A percentile compares a stretch with the other conserved stretches of the same genome.
Conservation (phyloP, 2,329 filamentous ascomycete genomes). For the Neofusicoccum cordaticola region DNA sequence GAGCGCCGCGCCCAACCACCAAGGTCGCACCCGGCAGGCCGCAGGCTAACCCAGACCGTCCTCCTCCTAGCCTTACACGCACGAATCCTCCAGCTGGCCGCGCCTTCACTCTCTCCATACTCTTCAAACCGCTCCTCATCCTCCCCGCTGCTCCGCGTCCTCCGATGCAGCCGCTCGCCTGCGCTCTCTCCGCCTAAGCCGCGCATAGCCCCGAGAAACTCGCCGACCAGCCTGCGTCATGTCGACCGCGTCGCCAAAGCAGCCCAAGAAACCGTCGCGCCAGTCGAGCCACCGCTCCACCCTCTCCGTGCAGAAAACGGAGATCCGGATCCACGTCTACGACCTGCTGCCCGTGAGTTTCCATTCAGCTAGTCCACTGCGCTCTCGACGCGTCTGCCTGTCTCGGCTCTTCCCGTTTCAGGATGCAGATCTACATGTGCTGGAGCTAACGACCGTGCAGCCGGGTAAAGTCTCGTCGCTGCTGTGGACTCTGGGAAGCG, state of each 20-base stretch:
- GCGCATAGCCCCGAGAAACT: slow-evolving; percentile 11
- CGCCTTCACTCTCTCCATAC: neutral
- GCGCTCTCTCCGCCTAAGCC: slow-evolving; percentile 10
- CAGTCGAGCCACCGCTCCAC: slow-evolving; percentile 59
- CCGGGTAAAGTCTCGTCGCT: slow-evolving; percentile 72
- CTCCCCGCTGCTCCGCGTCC: neutral
- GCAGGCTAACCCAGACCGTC: slow-evolving; percentile 12
- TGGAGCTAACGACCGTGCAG: slow-evolving; percentile 37
- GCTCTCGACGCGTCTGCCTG: neutral
- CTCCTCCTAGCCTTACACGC: slow-evolving; percentile 5
- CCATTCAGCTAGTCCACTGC: neutral
- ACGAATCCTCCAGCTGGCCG: neutral
- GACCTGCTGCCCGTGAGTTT: slow-evolving; percentile 66
- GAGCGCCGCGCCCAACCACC: slow-evolving; percentile 14
- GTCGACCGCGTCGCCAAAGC: slow-evolving; percentile 3
- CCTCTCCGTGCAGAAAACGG: slow-evolving; percentile 67
- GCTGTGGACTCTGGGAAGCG: slow-evolving; percentile 74
- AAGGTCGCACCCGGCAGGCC: slow-evolving; percentile 1
- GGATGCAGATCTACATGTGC: slow-evolving; percentile 1
- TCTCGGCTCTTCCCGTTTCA: slow-evolving; percentile 3
- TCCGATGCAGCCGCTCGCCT: slow-evolving; percentile 3
- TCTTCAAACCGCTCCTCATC: neutral
- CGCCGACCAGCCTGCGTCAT: slow-evolving; percentile 13
- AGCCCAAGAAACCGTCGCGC: slow-evolving; percentile 26
- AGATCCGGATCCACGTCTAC: slow-evolving; percentile 74